These are phyloP conservation scores for Trichothecium roseum DNA, from an alignment of 2,329 filamentous ascomycete species.

Conservation along the genomic window DNA sequence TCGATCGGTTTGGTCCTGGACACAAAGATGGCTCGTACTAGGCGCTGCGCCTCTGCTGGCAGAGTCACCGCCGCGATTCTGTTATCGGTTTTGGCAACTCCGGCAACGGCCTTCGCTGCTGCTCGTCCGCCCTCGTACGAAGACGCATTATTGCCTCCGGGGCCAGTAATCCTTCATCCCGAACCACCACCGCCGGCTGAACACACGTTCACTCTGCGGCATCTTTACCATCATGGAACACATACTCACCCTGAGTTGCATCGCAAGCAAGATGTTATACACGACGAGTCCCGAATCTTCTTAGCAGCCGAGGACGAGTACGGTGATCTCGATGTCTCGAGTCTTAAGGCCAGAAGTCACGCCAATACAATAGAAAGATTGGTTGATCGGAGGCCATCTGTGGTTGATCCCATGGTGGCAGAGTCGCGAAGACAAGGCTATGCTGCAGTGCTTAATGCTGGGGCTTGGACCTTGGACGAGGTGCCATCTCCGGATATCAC, in stretches of 20 bases:
- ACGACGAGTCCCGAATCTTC: conserved; percentile 45
- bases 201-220: conserved; percentile 61
- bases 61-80: conserved; percentile 54
- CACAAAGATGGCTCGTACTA: conserved; percentile 7
- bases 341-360: conserved; percentile 52
- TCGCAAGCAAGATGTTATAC: conserved; percentile 58
- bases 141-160: conserved; percentile 1
- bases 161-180: conserved; percentile 3
- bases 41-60: conserved; percentile 43
- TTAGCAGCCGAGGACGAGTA: conserved; percentile 49
- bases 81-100: conserved; percentile 55
- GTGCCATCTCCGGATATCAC: conserved; percentile 71
- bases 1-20: conserved; percentile 2
- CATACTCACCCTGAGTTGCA: conserved; percentile 70
- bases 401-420: conserved; percentile 70
- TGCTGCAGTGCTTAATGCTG: conserved; percentile 56
- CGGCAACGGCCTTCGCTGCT: conserved; percentile 26
- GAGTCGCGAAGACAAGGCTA: conserved; percentile 59
- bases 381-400: conserved; percentile 62
- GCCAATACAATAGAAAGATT: conserved; percentile 68
- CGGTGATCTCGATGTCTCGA: conserved; percentile 37
- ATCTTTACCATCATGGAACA: conserved; percentile 88
- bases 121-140: conserved; percentile 26
- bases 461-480: conserved; percentile 76
- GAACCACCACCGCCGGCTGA: conserved; percentile 28